phyloP scores from a whole-genome alignment of 2,329 filamentous ascomycete species.

The Capronia americana region DNA sequence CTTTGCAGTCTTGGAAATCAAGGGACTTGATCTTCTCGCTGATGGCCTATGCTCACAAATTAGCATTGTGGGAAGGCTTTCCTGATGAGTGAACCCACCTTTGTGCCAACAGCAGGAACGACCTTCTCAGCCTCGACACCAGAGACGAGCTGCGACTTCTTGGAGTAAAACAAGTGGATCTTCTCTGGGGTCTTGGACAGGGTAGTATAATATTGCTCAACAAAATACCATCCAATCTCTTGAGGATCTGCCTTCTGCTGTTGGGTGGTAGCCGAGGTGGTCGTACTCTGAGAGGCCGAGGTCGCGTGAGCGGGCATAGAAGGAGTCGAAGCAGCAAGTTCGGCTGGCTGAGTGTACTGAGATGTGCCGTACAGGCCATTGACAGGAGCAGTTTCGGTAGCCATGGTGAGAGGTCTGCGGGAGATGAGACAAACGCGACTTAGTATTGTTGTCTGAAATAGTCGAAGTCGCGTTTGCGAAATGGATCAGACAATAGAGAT shows the following conservation, averaged over 20 bases:
- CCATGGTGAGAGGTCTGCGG: constrained; percentile 32
- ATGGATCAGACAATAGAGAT: background rate
- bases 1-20: constrained; percentile 97
- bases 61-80: constrained; percentile 6
- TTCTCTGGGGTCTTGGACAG: constrained; percentile 93
- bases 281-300: constrained; percentile 39
- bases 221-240: constrained; percentile 99
- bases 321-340: constrained; percentile 40
- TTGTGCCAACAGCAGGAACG: constrained; percentile 83
- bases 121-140: constrained; percentile 89
- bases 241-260: constrained; percentile 57
- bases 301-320: constrained; percentile 35
- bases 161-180: constrained; percentile 95
- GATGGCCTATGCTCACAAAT: constrained; percentile 68
- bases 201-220: constrained; percentile 98
- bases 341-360: constrained; percentile 39
- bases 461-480: constrained; percentile 12
- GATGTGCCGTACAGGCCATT: constrained; percentile 38
- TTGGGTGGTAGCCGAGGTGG: constrained; percentile 43
- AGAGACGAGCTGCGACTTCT: constrained; percentile 92
- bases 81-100: constrained; percentile 62
- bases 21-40: constrained; percentile 92
- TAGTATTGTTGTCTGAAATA: background rate
- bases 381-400: constrained; percentile 36
- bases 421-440: constrained; percentile 16